Evolutionary conservation across 1,284 basidiomycete genomes (phyloP).

Genomic region (Leccinum solheimii): DNA sequence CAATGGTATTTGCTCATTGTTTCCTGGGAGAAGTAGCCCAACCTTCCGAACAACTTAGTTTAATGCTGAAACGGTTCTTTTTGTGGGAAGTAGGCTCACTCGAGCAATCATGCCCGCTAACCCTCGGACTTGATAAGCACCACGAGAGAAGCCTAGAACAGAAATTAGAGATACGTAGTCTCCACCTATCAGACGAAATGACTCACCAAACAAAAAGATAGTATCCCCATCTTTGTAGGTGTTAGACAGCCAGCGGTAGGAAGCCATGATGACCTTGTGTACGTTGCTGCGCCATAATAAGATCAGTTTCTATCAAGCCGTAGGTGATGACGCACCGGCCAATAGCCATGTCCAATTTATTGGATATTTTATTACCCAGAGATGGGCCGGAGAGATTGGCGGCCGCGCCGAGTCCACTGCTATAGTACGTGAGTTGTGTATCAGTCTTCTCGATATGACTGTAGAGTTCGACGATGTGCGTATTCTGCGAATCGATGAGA

Average conservation of each 20-base stretch:
- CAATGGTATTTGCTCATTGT: slow-evolving; percentile 41
- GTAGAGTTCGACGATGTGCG: slow-evolving; percentile 41
- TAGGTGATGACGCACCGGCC: slow-evolving; percentile 27
- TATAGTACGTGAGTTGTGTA: slow-evolving; percentile 37
- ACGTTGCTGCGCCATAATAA: slow-evolving; percentile 29
- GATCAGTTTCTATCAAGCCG: background rate
- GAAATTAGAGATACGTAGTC: background rate
- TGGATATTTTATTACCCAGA: slow-evolving; percentile 18
- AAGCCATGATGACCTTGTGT: slow-evolving; percentile 34
- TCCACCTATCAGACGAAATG: background rate
- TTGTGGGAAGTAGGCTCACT: slow-evolving; percentile 21
- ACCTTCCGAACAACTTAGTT: slow-evolving; percentile 25
- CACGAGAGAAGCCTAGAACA: slow-evolving; percentile 39
- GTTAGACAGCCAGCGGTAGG: slow-evolving; percentile 40
- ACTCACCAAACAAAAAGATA: slow-evolving; percentile 38
- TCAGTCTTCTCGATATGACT: slow-evolving; percentile 33
- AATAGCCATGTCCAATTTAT: slow-evolving; percentile 29
- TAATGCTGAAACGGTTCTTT: background rate
- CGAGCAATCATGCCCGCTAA: slow-evolving; percentile 40
- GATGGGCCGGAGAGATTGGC: slow-evolving; percentile 21
- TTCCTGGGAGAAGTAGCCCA: slow-evolving; percentile 38
- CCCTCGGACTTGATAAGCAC: slow-evolving; percentile 41
- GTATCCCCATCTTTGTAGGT: slow-evolving; percentile 35
- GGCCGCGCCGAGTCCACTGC: slow-evolving; percentile 38
- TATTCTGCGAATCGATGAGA: slow-evolving; percentile 27